Evolutionary conservation across 306 rosid genomes (phyloP), one percentile per base, ranked within the genome.

Genomic region (Gastrolobium villosum): DNA sequence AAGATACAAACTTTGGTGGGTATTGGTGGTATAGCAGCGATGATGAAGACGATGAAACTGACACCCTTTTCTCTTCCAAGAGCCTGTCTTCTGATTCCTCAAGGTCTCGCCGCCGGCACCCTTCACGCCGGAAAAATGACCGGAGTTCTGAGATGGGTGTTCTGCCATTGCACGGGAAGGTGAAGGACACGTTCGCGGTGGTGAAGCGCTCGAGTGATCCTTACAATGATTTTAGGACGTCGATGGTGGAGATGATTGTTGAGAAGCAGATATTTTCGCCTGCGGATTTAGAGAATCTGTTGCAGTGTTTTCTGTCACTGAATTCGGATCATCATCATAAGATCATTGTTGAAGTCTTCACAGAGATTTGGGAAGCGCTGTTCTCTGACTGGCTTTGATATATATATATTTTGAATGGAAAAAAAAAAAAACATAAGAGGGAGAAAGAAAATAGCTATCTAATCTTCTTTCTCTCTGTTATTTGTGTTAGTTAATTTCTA

Each of bases 151-250:
- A 86, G 13, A 73, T 86, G 87, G 91, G 88, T 55, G 69, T 85
- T 48, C 36, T 87, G 3, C 96, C 95, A 9, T 50, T 91, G 57
- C 77, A 77, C n/a, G 99, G 89, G 61, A 95, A 87, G 78, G 98
- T 92, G 41, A 95, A 86, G 80, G 93, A 86, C 65, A 91, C 94
- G 48, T 89, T 95, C n/a, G 98, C 98, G 0, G 96, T 95, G 80
- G 98, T 91, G 89, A 95, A 95, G 89, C 90, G 90, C 28, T 95
- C 99, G 1, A 91, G 91, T 46, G 96, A 95, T 72, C 99, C 99
- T 5, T 89, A 95, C 91, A 90, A 77, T 40, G 99, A 95, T 74
- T 95, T 95, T 63, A 89, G 98, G 75, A 84, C 86, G 0, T 95
- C 99, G 0, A 95, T 95, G 99, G 88, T 95, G 74, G 99, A 95